These are phyloP conservation scores for Fraxinus americana DNA, from an alignment of 257 asterid genomes.

Conservation along the genomic window DNA sequence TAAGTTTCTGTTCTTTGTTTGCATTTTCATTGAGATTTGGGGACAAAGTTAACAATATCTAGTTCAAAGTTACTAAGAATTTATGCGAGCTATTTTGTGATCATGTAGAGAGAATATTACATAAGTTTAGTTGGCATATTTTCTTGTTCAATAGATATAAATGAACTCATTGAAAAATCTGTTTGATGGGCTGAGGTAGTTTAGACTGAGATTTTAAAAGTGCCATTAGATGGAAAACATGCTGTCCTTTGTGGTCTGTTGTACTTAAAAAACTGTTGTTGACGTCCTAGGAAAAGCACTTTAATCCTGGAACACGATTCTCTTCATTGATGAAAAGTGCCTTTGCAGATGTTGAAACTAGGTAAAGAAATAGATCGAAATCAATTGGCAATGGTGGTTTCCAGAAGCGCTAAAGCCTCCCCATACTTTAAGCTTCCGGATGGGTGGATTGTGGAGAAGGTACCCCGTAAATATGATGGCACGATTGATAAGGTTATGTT, in stretches of 20 bases:
- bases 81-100: too few species aligned
- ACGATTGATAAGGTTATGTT: constrained; percentile 39
- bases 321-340: background rate
- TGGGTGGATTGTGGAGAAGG: constrained; percentile 81
- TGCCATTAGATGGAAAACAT: background rate
- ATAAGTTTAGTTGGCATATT: background rate
- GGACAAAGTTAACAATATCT: background rate
- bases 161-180: background rate
- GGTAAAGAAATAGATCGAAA: constrained; percentile 34
- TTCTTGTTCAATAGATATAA: background rate
- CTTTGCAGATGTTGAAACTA: constrained; percentile 42
- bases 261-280: background rate
- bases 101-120: background rate
- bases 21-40: background rate
- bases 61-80: background rate
- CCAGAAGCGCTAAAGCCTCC: constrained; percentile 23
- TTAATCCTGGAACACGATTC: background rate
- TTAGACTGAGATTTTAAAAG: background rate
- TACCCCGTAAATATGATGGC: constrained; percentile 45
- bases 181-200: too few species aligned
- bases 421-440: constrained; percentile 58
- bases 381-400: constrained; percentile 39
- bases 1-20: background rate
- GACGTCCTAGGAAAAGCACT: background rate
- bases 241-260: background rate